Conservation (phyloP, 768 basidiomycete species). For the Tricholoma matsutake region DNA sequence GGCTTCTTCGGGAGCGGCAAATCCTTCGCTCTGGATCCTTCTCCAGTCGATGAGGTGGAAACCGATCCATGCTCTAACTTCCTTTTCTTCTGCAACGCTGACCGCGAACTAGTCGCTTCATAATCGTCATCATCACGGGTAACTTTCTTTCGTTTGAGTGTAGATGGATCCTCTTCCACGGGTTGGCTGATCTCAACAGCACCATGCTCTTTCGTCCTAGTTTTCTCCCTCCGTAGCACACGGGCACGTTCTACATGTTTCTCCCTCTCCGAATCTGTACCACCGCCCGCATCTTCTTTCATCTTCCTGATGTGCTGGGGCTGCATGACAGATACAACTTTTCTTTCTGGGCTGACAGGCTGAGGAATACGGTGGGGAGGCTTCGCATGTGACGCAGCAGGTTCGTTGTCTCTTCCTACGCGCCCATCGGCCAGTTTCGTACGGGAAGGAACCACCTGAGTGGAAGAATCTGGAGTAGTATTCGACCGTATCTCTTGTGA, state of each 20-base stretch:
- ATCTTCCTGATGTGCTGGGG: conserved; percentile 16
- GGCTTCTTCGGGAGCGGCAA: conserved; percentile 37
- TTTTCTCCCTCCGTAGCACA: conserved; percentile 16
- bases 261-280: conserved; percentile 22
- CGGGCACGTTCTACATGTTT: conserved; percentile 12
- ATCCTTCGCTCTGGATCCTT: conserved; percentile 21
- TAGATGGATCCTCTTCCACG: conserved; percentile 18
- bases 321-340: conserved; percentile 8
- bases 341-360: conserved; percentile 24
- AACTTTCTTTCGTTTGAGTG: conserved; percentile 41
- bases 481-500: conserved; percentile 15
- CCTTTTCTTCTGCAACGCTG: conserved; percentile 36
- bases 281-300: conserved; percentile 13
- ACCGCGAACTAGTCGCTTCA: conserved; percentile 17
- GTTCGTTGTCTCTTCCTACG: conserved; percentile 14
- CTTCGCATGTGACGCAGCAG: conserved; percentile 29
- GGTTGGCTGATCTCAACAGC: conserved; percentile 5
- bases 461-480: conserved; percentile 2
- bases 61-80: conserved; percentile 35
- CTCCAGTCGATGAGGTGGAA: conserved; percentile 11
- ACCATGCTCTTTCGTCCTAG: conserved; percentile 1
- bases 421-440: conserved; percentile 13
- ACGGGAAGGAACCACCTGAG: conserved; percentile 8
- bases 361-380: conserved; percentile 25
- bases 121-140: conserved; percentile 29